These are phyloP conservation scores for thale cress (Arabidopsis thaliana) DNA, from an alignment of 345 rosid genomes.

Conservation along the genomic window TAIR10.1 NC_003071.7:16202001-16202500, in stretches of 20 bases:
- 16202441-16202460: constrained; percentile 75
- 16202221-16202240: not conserved
- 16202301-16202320: constrained; percentile 77
- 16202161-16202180: constrained; percentile 77
- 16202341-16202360: constrained; percentile 81
- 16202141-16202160: constrained; percentile 54
- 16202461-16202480: constrained; percentile 76
- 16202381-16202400: constrained; percentile 63
- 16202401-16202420: constrained; percentile 63
- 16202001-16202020: constrained; percentile 63
- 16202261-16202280: not conserved
- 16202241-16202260: not conserved
- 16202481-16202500: constrained; percentile 45
- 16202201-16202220: not conserved
- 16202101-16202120: constrained; percentile 59
- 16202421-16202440: constrained; percentile 72
- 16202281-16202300: constrained; percentile 64
- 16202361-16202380: constrained; percentile 68
- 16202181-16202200: constrained; percentile 79
- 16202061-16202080: not conserved
- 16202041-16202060: not conserved
- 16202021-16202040: constrained; percentile 13
- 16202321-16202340: constrained; percentile 82
- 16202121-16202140: constrained; percentile 59
- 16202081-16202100: constrained; percentile 46